Evolutionary conservation across 83 land plant species (phyloP), one percentile per base, ranked within the genome.

Genomic region (Picea abies): DNA sequence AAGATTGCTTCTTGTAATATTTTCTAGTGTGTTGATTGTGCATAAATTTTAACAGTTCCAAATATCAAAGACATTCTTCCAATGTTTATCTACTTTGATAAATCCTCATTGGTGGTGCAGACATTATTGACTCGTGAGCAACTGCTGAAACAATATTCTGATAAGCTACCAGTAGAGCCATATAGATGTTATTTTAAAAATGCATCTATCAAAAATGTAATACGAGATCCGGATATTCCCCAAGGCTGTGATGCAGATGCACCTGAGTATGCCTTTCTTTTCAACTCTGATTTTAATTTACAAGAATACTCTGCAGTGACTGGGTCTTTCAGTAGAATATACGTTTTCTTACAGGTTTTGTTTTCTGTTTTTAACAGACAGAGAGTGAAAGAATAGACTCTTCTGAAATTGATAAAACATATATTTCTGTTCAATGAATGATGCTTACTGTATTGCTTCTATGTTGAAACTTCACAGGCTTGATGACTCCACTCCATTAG

Each of bases 181-280:
- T 86, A 76, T 68, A 52, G 41, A 39, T 86, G 86, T 79, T 35
- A 81, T 9, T 91, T 95, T 76, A 95, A 82, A 71, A 80, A 82
- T 79, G 88, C 90, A 25, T 67, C 92, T 23, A 88, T 89, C 20
- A 85, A 83, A 80, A 95, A 92, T 88, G 87, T 81, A 12, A 76
- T 97, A 44, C 91, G 87, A 29, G 98, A 97, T 37, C 39, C 4
- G 5, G 39, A 37, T 37, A 37, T 76, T 3, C 99, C 98, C 1
- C 65, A 19, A 47, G 93, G 95, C 16, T 91, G 86, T 86, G 90
- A 92, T 88, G 80, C 82, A 62, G 88, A 88, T 71, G 84, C 95
- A 39, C 83, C 89, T 29, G 94, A 96, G 32, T 29, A 29, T 29
- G 32, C 32, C 32, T 29, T 29, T 29, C 32, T 29, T 29, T 29